phyloP scores from a whole-genome alignment of 768 basidiomycete genomes.

The Boletus rubescentipes region DNA sequence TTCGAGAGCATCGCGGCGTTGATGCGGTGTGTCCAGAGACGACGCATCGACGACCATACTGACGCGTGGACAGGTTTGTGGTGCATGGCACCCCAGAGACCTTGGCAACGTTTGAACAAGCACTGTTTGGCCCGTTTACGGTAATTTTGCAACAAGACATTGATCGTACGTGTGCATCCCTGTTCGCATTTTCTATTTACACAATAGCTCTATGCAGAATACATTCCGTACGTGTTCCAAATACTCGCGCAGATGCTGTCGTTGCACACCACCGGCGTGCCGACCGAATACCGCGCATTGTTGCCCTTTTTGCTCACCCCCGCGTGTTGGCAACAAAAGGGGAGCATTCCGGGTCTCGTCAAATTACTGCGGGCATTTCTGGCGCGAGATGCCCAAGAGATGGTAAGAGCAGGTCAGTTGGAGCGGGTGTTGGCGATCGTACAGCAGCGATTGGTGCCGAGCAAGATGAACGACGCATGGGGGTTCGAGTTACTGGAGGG shows the following conservation, averaged over 20 bases:
- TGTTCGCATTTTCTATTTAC: neutral
- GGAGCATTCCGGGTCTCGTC: conserved; percentile 91
- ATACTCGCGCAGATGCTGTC: conserved; percentile 95
- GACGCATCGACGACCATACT: neutral
- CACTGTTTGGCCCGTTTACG: conserved; percentile 85
- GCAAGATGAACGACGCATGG: conserved; percentile 85
- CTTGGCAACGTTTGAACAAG: conserved; percentile 72
- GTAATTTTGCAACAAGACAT: conserved; percentile 90
- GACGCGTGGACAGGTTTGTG: conserved; percentile 60
- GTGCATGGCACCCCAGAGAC: conserved; percentile 68
- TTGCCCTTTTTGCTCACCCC: conserved; percentile 85
- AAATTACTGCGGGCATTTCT: conserved; percentile 85
- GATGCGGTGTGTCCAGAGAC: conserved; percentile 58
- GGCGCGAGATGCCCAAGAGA: conserved; percentile 60
- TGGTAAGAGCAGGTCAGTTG: conserved; percentile 71
- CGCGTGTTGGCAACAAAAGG: conserved; percentile 88
- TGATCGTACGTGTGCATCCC: conserved; percentile 59
- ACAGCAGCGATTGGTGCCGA: conserved; percentile 87
- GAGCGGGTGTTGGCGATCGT: conserved; percentile 80
- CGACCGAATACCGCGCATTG: conserved; percentile 73
- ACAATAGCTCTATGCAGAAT: conserved; percentile 68
- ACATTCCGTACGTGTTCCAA: conserved; percentile 97
- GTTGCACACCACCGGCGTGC: conserved; percentile 63
- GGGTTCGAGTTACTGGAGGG: conserved; percentile 88
- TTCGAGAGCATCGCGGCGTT: conserved; percentile 96